Percentiles rank a stretch among this genome's conserved stretches.
phyloP scores from a whole-genome alignment of 495 filamentous ascomycete genomes.

The Talaromyces liani region DNA sequence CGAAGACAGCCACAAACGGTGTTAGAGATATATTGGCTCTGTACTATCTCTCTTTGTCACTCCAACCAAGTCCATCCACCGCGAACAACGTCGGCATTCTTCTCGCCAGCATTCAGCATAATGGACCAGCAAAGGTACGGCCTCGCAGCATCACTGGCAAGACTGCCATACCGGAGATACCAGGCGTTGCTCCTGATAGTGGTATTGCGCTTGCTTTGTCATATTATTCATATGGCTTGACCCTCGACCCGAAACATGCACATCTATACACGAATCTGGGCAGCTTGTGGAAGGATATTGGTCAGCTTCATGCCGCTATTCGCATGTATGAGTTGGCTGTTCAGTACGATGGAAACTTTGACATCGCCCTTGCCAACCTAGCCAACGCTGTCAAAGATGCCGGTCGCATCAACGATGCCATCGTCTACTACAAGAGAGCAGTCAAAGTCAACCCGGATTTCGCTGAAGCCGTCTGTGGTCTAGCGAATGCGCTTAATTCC shows the following conservation, averaged over 20 bases:
- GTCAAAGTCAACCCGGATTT: conserved; percentile 91
- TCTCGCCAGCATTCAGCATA: conserved; percentile 86
- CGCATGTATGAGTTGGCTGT: conserved; percentile 98
- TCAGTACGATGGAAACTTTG: conserved; percentile 81
- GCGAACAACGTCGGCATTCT: conserved; percentile 98
- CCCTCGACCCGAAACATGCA: conserved; percentile 84
- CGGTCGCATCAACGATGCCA: conserved; percentile 85
- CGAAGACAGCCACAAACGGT: conserved; percentile 53
- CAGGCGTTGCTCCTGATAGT: conserved; percentile 77
- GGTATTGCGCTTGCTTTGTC: conserved; percentile 82
- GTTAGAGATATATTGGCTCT: conserved; percentile 92
- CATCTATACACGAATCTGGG: conserved; percentile 97
- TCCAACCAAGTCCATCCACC: conserved; percentile 94
- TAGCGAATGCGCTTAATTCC: conserved; percentile 93
- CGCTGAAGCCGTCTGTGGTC: conserved; percentile 91
- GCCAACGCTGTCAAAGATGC: conserved; percentile 98
- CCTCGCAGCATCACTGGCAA: conserved; percentile 24
- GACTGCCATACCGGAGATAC: conserved; percentile 47
- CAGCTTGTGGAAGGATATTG: conserved; percentile 93
- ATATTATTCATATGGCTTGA: conserved; percentile 89
- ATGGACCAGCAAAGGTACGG: conserved; percentile 36
- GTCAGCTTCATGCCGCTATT: conserved; percentile 84
- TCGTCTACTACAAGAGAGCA: conserved; percentile 83
- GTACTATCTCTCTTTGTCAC: conserved; percentile 91
- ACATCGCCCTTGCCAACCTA: conserved; percentile 94